Evolutionary conservation across 805 yeast species (phyloP), one percentile per base, ranked within the genome.

Genomic region (Wickerhamiella dianesei): DNA sequence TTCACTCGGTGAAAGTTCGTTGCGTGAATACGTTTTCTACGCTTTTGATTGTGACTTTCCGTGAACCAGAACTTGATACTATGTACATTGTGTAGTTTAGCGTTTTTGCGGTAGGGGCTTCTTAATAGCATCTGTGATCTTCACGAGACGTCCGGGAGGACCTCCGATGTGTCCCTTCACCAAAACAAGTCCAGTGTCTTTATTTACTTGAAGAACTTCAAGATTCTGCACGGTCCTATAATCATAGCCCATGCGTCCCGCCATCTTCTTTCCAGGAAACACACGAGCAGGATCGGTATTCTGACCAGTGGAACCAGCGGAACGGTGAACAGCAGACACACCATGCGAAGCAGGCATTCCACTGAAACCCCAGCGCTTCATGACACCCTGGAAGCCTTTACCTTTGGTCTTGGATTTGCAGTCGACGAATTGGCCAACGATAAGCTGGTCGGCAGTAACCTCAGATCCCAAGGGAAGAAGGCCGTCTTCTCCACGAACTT

Each of bases 361-460:
- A 41, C 69, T 70, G 68, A 89, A 92, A 12, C 85, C 83, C 71
- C 82, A 82, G 67, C 95, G 79, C 64, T 89, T 89, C 96, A 92
- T 92, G 20, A 89, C 97, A 77, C 98, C 98, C 19, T 88, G 85
- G 63, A 86, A 86, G 9, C 98, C 98, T 66, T 92, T 92, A 66
- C 98, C 98, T 63, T 86, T 89, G 45, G 88, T 72, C 17, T 73
- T 72, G 14, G 88, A 82, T 61, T 77, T 74, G 45, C 86, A 68
- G 62, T 92, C 98, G 21, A 92, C 88, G 50, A 68, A 74, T 64
- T 86, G 92, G 25, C 96, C 97, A 16, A 68, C 71, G 48, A 77
- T 74, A 63, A 89, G 89, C 64, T 81, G 88, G 59, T 85, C 87
- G 1, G 96, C 95, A 47, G 69, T 75, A 47, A 92, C 66, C 57